These are phyloP conservation scores for Sporothrix pseudoabietina DNA, from an alignment of 2,329 filamentous ascomycete species.

Conservation along the genomic window DNA sequence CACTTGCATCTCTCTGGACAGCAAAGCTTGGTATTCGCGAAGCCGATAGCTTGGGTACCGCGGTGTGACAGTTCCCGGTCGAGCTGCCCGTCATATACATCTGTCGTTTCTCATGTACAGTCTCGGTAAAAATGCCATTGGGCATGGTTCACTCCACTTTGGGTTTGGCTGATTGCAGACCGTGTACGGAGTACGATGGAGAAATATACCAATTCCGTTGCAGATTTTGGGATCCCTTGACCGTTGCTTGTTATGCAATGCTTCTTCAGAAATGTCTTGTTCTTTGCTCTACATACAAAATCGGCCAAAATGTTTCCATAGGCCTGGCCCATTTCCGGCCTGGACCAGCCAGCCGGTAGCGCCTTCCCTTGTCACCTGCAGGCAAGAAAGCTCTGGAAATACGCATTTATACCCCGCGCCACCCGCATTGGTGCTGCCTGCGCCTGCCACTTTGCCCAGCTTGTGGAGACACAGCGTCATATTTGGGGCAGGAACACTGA, in stretches of 20 bases:
- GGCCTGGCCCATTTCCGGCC: neutral
- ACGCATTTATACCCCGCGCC: conserved; percentile 22
- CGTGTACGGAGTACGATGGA: too few relatives aligned
- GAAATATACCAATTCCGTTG: neutral
- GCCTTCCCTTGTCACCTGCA: conserved; percentile 4
- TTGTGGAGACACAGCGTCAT: conserved; percentile 20
- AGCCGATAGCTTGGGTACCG: neutral
- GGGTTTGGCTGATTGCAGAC: neutral
- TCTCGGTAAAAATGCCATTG: neutral
- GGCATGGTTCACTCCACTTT: neutral
- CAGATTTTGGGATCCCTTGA: neutral
- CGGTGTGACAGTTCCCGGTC: too few relatives aligned
- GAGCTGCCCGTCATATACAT: neutral
- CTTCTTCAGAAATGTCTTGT: neutral
- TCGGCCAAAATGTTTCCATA: neutral
- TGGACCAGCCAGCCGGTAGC: neutral
- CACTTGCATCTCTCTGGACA: neutral
- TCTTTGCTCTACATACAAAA: conserved; percentile 1
- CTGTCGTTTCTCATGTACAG: neutral
- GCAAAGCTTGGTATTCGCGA: neutral
- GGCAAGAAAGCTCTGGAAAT: conserved; percentile 9
- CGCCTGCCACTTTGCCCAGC: conserved; percentile 15
- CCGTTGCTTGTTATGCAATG: neutral
- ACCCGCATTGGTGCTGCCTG: conserved; percentile 16
- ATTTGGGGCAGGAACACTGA: neutral